A percentile compares a stretch with the other conserved stretches of the same genome.
phyloP scores from a whole-genome alignment of 768 basidiomycete genomes.

The Amanita subjunquillea region DNA sequence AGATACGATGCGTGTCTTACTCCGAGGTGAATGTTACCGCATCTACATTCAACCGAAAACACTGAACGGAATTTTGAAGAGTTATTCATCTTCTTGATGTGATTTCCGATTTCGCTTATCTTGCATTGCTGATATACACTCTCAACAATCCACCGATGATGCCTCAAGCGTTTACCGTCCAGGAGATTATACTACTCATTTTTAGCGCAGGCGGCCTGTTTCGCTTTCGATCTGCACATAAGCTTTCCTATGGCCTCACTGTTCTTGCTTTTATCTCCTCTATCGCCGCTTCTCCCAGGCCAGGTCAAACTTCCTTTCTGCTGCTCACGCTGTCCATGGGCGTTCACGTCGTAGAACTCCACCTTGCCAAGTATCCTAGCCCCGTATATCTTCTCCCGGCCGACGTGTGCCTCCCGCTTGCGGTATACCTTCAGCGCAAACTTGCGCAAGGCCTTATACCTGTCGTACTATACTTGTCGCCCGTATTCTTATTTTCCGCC shows the following conservation, averaged over 20 bases:
- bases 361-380: constrained; percentile 32
- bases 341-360: constrained; percentile 34
- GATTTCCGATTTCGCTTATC: constrained; percentile 19
- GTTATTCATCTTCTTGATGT: constrained; percentile 35
- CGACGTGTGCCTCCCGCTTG: constrained; percentile 31
- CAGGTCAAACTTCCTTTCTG: constrained; percentile 28
- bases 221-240: constrained; percentile 20
- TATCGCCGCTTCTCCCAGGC: constrained; percentile 32
- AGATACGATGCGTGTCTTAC: constrained; percentile 28
- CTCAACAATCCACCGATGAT: constrained; percentile 28
- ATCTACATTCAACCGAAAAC: not conserved
- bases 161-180: constrained; percentile 16
- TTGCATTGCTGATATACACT: constrained; percentile 31
- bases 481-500: constrained; percentile 30
- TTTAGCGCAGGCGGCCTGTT: constrained; percentile 27
- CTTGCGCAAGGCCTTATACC: constrained; percentile 28
- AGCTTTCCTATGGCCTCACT: constrained; percentile 26
- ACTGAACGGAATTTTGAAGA: constrained; percentile 16
- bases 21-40: constrained; percentile 26
- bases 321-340: constrained; percentile 29
- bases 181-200: constrained; percentile 27
- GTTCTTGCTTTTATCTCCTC: constrained; percentile 28
- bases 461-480: constrained; percentile 35
- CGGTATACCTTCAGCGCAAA: constrained; percentile 28
- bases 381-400: constrained; percentile 33